phyloP scores from a whole-genome alignment of 371 early-diverging fungal genomes.

The Syncephalastrum contaminatum region DNA sequence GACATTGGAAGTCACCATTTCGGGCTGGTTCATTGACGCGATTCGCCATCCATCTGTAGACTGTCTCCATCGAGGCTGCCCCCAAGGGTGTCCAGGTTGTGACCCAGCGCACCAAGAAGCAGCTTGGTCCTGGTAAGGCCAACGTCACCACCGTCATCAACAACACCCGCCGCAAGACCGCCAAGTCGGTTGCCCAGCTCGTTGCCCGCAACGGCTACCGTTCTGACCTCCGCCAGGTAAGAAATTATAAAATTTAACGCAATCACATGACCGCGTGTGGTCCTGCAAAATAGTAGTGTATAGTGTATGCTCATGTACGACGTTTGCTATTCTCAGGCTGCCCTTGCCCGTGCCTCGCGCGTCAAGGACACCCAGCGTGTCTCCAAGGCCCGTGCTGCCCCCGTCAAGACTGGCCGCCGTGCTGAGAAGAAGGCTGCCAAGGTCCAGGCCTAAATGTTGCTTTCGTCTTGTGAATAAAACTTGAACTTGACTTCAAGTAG shows the following conservation, averaged over 20 bases:
- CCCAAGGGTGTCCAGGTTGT: slow-evolving; percentile 66
- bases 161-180: slow-evolving; percentile 67
- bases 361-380: slow-evolving; percentile 66
- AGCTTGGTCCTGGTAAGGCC: slow-evolving; percentile 58
- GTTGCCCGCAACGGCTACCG: slow-evolving; percentile 68
- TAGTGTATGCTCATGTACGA: background rate
- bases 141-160: slow-evolving; percentile 58
- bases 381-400: slow-evolving; percentile 54
- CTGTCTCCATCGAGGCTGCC: slow-evolving; percentile 63
- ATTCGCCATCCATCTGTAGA: slow-evolving; percentile 28
- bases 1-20: background rate
- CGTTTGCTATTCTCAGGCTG: slow-evolving; percentile 49
- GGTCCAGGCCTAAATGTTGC: slow-evolving; percentile 19
- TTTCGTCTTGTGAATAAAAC: no score
- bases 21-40: background rate
- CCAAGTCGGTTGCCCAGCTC: slow-evolving; percentile 71
- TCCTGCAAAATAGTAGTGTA: background rate
- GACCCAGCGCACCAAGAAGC: slow-evolving; percentile 62
- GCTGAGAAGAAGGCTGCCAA: slow-evolving; percentile 43
- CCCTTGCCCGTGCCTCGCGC: slow-evolving; percentile 81
- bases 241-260: background rate
- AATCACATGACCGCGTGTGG: background rate
- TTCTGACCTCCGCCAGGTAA: slow-evolving; percentile 76
- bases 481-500: no score
- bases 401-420: slow-evolving; percentile 35